Percentiles rank a stretch among this genome's conserved stretches.
These are phyloP conservation scores for Seminavis robusta DNA, from an alignment of 108 stramenopile species.

Conservation along the genomic window DNA sequence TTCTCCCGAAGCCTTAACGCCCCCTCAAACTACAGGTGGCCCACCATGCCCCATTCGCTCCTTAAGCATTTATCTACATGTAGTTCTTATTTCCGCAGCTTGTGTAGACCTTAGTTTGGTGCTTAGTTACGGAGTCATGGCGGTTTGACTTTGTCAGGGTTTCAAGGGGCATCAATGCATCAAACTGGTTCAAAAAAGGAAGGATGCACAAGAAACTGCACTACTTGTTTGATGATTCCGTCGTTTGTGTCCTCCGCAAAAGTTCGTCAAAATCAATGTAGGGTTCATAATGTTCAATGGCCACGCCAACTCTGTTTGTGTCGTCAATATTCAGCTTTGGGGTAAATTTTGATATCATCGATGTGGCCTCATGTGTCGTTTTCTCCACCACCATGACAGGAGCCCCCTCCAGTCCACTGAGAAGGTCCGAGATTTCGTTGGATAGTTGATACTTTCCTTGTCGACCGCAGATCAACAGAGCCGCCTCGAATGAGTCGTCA, in stretches of 20 bases:
- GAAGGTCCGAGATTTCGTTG: conserved; percentile 58
- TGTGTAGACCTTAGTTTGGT: no score
- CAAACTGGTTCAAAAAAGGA: no score
- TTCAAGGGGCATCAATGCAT: no score
- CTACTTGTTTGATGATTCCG: no score
- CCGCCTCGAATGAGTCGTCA: conserved; percentile 47
- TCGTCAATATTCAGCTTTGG: conserved; percentile 85
- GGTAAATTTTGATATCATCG: conserved; percentile 63
- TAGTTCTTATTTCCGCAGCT: no score
- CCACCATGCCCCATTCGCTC: no score
- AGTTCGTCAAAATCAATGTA: conserved; percentile 87
- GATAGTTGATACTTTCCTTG: conserved; percentile 52
- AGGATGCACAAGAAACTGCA: no score
- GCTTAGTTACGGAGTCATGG: no score
- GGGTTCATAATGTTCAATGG: conserved; percentile 83
- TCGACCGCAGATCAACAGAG: conserved; percentile 70
- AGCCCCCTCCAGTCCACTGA: conserved; percentile 34
- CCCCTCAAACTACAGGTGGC: no score
- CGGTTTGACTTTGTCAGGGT: no score
- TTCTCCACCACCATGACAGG: conserved; percentile 51
- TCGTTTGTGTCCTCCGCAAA: conserved; percentile 51
- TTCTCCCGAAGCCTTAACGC: no score
- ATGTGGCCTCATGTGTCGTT: conserved; percentile 68
- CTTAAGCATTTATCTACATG: no score
- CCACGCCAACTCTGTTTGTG: conserved; percentile 50